Evolutionary conservation across 1,139 yeast genomes (phyloP).

Genomic region (Candida labiduridarum): DNA sequence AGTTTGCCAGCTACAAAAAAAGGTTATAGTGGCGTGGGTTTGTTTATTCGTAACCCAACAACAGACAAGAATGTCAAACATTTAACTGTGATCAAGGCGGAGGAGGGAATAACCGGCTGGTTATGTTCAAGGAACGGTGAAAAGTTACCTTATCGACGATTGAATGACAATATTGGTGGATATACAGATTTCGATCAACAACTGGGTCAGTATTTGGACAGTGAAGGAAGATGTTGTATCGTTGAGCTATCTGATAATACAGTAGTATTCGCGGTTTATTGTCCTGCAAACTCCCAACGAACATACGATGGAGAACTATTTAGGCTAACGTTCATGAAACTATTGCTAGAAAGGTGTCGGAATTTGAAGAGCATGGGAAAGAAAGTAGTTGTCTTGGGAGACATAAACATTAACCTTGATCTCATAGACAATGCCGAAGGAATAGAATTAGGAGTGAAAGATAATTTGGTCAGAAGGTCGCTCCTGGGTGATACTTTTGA

Average conservation of each 20-base stretch:
- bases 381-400: conserved; percentile 81
- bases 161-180: conserved; percentile 63
- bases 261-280: conserved; percentile 76
- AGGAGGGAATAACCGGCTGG: conserved; percentile 87
- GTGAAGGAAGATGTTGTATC: conserved; percentile 82
- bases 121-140: conserved; percentile 27
- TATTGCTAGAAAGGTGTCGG: conserved; percentile 62
- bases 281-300: conserved; percentile 85
- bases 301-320: conserved; percentile 72
- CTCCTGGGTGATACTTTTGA: conserved; percentile 44
- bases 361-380: conserved; percentile 57
- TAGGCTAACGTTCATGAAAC: conserved; percentile 57
- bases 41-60: conserved; percentile 64
- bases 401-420: conserved; percentile 79
- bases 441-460: conserved; percentile 45
- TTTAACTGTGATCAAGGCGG: conserved; percentile 67
- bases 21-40: conserved; percentile 93
- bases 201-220: conserved; percentile 56
- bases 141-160: conserved; percentile 24
- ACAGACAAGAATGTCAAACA: conserved; percentile 29
- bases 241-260: conserved; percentile 67
- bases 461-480: conserved; percentile 21
- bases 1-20: conserved; percentile 66
- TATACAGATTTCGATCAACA: conserved; percentile 52
- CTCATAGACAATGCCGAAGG: conserved; percentile 81